These are phyloP conservation scores for Saccharomyces hybrid DNA, from an alignment of 1,139 yeast species.

Conservation along the genomic window DNA sequence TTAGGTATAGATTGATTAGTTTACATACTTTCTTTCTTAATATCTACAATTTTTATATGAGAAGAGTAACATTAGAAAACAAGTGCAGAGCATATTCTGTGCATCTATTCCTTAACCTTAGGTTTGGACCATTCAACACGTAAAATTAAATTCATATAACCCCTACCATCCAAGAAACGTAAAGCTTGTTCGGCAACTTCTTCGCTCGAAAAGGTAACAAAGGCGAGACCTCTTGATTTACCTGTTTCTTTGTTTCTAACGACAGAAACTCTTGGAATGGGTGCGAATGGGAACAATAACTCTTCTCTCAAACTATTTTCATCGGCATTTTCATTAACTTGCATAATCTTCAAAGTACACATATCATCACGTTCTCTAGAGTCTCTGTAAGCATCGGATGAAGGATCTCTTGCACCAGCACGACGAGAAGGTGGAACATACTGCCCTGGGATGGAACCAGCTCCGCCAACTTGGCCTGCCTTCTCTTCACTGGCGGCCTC, in stretches of 20 bases:
- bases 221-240: conserved; percentile 94
- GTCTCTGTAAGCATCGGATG: conserved; percentile 35
- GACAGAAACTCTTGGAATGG: conserved; percentile 71
- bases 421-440: conserved; percentile 65
- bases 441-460: conserved; percentile 22
- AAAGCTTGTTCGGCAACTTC: conserved; percentile 69
- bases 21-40: neutral
- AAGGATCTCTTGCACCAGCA: conserved; percentile 47
- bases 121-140: conserved; percentile 58
- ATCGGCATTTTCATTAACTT: conserved; percentile 77
- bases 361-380: conserved; percentile 72
- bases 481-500: conserved; percentile 31
- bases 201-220: conserved; percentile 71
- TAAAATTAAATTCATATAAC: conserved; percentile 86
- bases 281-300: conserved; percentile 67
- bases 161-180: conserved; percentile 77
- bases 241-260: conserved; percentile 93
- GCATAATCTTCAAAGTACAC: conserved; percentile 84
- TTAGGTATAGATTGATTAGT: neutral
- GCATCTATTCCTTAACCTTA: conserved; percentile 12
- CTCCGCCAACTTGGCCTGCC: conserved; percentile 23
- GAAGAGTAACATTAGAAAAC: conserved; percentile 6
- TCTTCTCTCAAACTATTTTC: conserved; percentile 74
- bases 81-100: conserved; percentile 4
- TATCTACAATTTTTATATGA: conserved; percentile 3